phyloP scores from a whole-genome alignment of 2,329 filamentous ascomycete genomes.

The Xylariaceae sp. region DNA sequence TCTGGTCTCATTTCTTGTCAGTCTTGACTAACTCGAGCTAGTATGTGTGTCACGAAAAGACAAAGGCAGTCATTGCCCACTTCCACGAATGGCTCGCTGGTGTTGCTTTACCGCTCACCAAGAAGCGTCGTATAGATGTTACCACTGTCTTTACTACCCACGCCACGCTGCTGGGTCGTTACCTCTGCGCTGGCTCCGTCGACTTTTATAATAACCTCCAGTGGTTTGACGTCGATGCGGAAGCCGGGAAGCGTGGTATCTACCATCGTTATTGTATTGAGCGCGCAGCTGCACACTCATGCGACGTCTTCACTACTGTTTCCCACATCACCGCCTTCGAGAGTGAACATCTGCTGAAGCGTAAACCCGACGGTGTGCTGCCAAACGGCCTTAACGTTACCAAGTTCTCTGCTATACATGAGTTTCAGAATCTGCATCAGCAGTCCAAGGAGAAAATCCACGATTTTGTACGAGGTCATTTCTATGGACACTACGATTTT shows the following conservation, averaged over 20 bases:
- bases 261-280: conserved; percentile 99
- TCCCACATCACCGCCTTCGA: conserved; percentile 99
- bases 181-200: conserved; percentile 95
- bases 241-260: conserved; percentile 96
- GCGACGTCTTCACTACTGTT: conserved; percentile 97
- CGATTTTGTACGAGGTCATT: conserved; percentile 96
- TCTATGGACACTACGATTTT: conserved; percentile 98
- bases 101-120: conserved; percentile 88
- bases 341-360: conserved; percentile 95
- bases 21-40: conserved; percentile 45
- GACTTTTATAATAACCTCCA: conserved; percentile 99
- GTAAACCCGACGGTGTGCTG: conserved; percentile 94
- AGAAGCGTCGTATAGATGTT: conserved; percentile 92
- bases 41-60: conserved; percentile 94
- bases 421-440: conserved; percentile 98
- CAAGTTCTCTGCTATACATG: conserved; percentile 97
- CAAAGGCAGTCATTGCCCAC: conserved; percentile 91
- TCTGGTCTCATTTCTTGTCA: neutral
- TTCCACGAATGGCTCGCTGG: conserved; percentile 99
- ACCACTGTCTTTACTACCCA: conserved; percentile 99
- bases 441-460: conserved; percentile 97
- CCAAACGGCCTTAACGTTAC: conserved; percentile 98
- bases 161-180: conserved; percentile 91
- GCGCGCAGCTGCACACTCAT: conserved; percentile 86
- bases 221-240: conserved; percentile 93